A percentile compares a stretch with the other conserved stretches of the same genome.
These are phyloP conservation scores for Aspergillus hancockii DNA, from an alignment of 495 filamentous ascomycete genomes.

Conservation along the genomic window DNA sequence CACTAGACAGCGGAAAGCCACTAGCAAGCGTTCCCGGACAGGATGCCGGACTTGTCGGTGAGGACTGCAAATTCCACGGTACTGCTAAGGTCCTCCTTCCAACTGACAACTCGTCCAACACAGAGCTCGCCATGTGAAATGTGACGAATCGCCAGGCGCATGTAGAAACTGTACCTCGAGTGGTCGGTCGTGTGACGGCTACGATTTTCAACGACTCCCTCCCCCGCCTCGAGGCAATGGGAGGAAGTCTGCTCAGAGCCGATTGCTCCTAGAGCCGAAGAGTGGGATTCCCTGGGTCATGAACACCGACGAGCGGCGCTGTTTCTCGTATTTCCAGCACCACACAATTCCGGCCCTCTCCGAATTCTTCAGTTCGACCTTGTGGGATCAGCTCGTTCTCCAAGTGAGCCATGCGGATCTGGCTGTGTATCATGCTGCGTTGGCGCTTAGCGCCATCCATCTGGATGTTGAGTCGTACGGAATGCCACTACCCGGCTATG, in stretches of 20 bases:
- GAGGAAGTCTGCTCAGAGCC: neutral
- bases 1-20: neutral
- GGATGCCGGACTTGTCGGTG: constrained; percentile 20
- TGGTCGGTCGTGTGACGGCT: constrained; percentile 6
- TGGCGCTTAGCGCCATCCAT: constrained; percentile 24
- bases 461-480: constrained; percentile 19
- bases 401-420: constrained; percentile 23
- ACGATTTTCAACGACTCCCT: constrained; percentile 6
- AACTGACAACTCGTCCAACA: neutral
- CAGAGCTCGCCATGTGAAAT: constrained; percentile 13
- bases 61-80: neutral
- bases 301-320: constrained; percentile 28
- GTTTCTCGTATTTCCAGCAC: constrained; percentile 24
- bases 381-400: constrained; percentile 23
- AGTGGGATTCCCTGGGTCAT: constrained; percentile 15
- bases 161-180: constrained; percentile 11
- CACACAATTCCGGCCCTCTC: constrained; percentile 18
- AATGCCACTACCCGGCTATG: constrained; percentile 20
- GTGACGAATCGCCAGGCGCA: constrained; percentile 12
- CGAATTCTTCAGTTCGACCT: constrained; percentile 21
- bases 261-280: neutral
- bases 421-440: constrained; percentile 29
- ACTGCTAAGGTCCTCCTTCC: neutral
- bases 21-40: constrained; percentile 1
- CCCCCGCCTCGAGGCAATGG: neutral